phyloP scores from a whole-genome alignment of 495 filamentous ascomycete genomes.

The Aspergillus baeticus region DNA sequence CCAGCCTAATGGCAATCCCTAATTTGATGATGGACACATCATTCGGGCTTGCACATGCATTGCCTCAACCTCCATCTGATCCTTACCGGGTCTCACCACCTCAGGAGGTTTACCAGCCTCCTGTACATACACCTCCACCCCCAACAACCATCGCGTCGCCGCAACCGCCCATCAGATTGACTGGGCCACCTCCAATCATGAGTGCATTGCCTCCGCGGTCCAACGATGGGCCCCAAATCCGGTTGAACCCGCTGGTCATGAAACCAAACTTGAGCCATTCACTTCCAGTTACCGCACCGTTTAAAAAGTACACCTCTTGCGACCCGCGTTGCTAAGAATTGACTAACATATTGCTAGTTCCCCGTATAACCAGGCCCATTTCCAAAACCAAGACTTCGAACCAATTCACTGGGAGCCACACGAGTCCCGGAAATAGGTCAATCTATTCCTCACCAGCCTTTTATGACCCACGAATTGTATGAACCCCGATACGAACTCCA shows the following conservation, averaged over 20 bases:
- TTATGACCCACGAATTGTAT: slow-evolving; percentile 6
- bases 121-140: slow-evolving; percentile 35
- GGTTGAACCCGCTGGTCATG: slow-evolving; percentile 50
- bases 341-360: slow-evolving; percentile 56
- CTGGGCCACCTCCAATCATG: slow-evolving; percentile 38
- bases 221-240: slow-evolving; percentile 43
- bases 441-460: background rate
- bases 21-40: slow-evolving; percentile 44
- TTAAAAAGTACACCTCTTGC: slow-evolving; percentile 38
- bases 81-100: slow-evolving; percentile 44
- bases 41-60: slow-evolving; percentile 40
- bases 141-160: slow-evolving; percentile 35
- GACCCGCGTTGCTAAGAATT: slow-evolving; percentile 23
- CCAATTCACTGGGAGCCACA: slow-evolving; percentile 54
- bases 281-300: slow-evolving; percentile 42
- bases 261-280: slow-evolving; percentile 45
- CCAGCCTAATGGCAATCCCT: slow-evolving; percentile 52
- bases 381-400: slow-evolving; percentile 81
- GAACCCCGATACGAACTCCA: background rate
- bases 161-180: slow-evolving; percentile 25
- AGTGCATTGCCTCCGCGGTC: slow-evolving; percentile 36
- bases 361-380: slow-evolving; percentile 81
- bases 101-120: slow-evolving; percentile 40
- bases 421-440: slow-evolving; percentile 31
- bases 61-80: slow-evolving; percentile 46